These are phyloP conservation scores for Globisporangium orthogonon DNA, from an alignment of 352 stramenopile species.

Conservation along the genomic window DNA sequence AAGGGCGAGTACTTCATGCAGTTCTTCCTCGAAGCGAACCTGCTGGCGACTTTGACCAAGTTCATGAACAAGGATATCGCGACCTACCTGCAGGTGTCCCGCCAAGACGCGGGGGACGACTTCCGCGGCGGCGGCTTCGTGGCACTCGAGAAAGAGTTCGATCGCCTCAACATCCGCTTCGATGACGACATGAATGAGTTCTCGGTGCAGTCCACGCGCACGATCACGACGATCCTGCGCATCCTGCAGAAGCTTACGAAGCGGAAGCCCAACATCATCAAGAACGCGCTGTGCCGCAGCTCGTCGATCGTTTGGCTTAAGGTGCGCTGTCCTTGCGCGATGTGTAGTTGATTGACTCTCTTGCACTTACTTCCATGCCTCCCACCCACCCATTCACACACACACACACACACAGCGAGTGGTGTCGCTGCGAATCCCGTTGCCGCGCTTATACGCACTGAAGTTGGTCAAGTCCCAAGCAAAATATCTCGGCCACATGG, in stretches of 20 bases:
- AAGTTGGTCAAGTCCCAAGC: constrained; percentile 85
- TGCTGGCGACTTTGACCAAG: constrained; percentile 70
- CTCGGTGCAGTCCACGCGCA: constrained; percentile 54
- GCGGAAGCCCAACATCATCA: constrained; percentile 81
- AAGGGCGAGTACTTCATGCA: constrained; percentile 80
- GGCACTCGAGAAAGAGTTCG: constrained; percentile 49
- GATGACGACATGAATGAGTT: constrained; percentile 73
- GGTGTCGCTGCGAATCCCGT: constrained; percentile 55
- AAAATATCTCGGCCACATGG: constrained; percentile 75
- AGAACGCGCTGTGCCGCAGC: constrained; percentile 63
- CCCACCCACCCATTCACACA: no score
- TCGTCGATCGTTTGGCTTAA: constrained; percentile 82
- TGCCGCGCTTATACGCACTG: constrained; percentile 65
- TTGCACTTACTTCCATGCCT: no score
- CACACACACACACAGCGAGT: constrained; percentile 31
- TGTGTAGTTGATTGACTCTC: background rate
- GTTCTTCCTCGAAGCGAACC: constrained; percentile 72
- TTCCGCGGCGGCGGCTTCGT: constrained; percentile 49
- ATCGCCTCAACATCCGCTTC: constrained; percentile 50
- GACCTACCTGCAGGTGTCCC: constrained; percentile 70
- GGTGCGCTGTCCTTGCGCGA: constrained; percentile 19
- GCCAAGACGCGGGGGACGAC: constrained; percentile 48
- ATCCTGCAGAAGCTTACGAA: constrained; percentile 83
- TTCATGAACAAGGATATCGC: constrained; percentile 85
- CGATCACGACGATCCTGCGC: constrained; percentile 68